Evolutionary conservation across 306 rosid genomes (phyloP), one percentile per base, ranked within the genome.

Genomic region (Pachyrhizus erosus): DNA sequence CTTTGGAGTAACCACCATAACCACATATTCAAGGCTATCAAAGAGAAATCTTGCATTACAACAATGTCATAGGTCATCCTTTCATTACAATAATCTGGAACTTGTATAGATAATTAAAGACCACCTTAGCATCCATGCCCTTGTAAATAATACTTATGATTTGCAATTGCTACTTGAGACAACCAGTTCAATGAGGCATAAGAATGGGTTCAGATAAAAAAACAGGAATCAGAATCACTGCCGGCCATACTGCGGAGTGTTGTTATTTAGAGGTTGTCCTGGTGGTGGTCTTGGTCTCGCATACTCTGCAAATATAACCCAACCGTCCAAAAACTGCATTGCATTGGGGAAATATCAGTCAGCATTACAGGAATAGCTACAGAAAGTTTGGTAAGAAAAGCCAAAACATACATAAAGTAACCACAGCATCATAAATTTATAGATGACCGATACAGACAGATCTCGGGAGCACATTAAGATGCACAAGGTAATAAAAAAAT

Each of bases 301-400:
- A 55, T 96, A 96, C 90, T 96, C 99, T 0, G 99, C 99, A 73
- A 93, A 96, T 87, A 96, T 93, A 61, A 96, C 99, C 99, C 99
- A 96, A 61, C 99, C 99, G 52, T 96, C 98, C 58, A 96, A 89
- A 87, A 93, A 93, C 99, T 96, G 84, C 24, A 83, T 20, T 34
- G 58, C 79, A 80, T 7, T 69, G 68, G 37, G 29, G 45, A 42
- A 83, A 46, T 67, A 60, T 74, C 49, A 65, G 73, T 78, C 65
- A 49, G 78, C 57, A 68, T 72, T 23, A 33, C 23, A 37, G 27
- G 17, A 75, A 70, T 23, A 76, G 26, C 29, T 7, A 76, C 40
- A 17, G 70, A 55, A 58, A 31, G 17, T 74, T 12, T 8, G 54
- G 49, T 11, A 54, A 45, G 39, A 76, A 49, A 54, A 12, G 40